Base-by-base conservation (phyloP, 805 yeast genomes). In the Teunomyces tritomae region DNA sequence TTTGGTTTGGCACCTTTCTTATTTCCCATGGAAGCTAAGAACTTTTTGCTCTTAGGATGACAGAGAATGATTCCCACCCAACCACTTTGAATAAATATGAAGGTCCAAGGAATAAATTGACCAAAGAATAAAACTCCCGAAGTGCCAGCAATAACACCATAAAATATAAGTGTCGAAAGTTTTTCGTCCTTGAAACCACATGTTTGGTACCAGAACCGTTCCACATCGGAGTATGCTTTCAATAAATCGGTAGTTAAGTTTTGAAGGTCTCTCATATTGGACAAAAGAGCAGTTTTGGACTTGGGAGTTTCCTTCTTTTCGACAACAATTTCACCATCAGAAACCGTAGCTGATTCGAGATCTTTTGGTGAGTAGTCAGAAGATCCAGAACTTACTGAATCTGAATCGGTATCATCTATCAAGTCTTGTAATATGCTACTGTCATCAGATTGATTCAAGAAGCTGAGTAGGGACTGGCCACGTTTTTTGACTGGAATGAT, bases 241-340 rank as follows among this genome's bases (percentile, higher is more conserved):
- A 87, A 71, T 6, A 84, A 49, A 45, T 78, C 79, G 0, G 84
- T 70, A 13, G 88, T 79, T 30, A 82, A 64, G 51, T 82, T 80
- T 61, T 89, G 96, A 26, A 87, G 69, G 58, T 87, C 92, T 48
- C 87, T 74, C 83, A 88, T 74, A 55, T 85, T 87, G 49, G 83
- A 74, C 50, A 79, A 53, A 28, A 79, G 58, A n/a, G 72, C 67
- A 52, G 75, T 61, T 51, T 76, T 76, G 3, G 63, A 55, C 52
- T 67, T 68, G 16, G 65, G 58, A 49, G 53, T 16, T 53, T 61
- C 43, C 51, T 59, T 49, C 52, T 51, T 26, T 45, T 33, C 24
- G 42, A 20, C 28, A 29, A 44, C 41, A 33, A 41, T 39, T 10
- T 41, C 51, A 9, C 46, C 51, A 9, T 43, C 50, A 10, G 36